Base-by-base conservation (phyloP, 257 asterid genomes). In the Eustoma russellianum region DNA sequence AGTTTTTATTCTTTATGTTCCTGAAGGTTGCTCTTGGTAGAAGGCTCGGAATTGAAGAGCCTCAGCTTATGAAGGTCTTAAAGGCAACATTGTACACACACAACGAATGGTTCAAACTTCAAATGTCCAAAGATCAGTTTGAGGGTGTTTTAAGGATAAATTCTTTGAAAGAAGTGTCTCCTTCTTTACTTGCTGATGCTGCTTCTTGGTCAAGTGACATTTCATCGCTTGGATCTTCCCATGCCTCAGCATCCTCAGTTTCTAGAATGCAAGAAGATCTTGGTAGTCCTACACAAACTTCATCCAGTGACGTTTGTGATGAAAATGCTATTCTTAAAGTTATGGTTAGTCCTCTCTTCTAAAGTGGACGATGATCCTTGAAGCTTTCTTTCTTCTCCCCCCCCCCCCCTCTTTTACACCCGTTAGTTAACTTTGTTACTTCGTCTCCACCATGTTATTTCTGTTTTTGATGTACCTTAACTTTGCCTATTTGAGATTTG, bases 51-150 rank as follows among this genome's bases (percentile, higher is more conserved):
- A 83, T 88, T 14, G 93, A 88, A 66, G 97, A 92, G 73, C 99
- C 99, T 65, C 84, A 81, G 71, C 95, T 92, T 45, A 88, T 92
- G 93, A 92, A 81, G 81, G 83, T 92, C 63, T 62, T 88, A 49
- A 85, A 83, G 79, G 82, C 88, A 48, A 73, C 92, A 13, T 80
- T 88, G 57, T 61, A 81, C 70, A 60, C 97, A 9, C 99, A 92
- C 56, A 67, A 34, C 33, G 99, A 92, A 69, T 92, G 97, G 99
- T 88, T 83, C 85, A 85, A 88, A 74, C 86, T 88, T 60, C 99
- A 92, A 66, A 85, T 85, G 99, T 85, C 95, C 64, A 88, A 83
- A 74, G 97, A 92, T 74, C 91, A 77, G 58, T 92, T 92, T 71
- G 94, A 88, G 70, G 87, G 91, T 44, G 74, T 88, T 48, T 62